Conservation (phyloP, 148 eudicot species). For the Rhododendron ovatum region DNA sequence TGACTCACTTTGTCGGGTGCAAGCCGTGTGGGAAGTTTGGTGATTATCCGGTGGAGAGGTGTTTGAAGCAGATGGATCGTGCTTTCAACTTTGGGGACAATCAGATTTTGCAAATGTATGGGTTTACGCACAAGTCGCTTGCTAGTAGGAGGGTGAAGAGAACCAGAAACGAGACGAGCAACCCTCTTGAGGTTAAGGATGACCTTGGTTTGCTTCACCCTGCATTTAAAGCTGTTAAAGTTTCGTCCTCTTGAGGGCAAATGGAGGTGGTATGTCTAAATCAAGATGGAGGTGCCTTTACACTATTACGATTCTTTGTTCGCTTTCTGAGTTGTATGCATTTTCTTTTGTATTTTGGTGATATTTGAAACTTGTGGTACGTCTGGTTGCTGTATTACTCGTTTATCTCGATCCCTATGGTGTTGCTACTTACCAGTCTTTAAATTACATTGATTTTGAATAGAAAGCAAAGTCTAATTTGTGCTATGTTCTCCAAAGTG, state of each 20-base stretch:
- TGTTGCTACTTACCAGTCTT: neutral
- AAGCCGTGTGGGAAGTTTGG: slow-evolving; percentile 67
- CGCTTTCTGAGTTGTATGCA: neutral
- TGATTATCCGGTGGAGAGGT: slow-evolving; percentile 68
- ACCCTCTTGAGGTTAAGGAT: slow-evolving; percentile 46
- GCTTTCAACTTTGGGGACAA: slow-evolving; percentile 78
- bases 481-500: neutral
- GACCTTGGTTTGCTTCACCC: slow-evolving; percentile 69
- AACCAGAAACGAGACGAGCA: slow-evolving; percentile 47
- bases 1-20: slow-evolving; percentile 85
- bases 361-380: slow-evolving; percentile 7
- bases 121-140: slow-evolving; percentile 54
- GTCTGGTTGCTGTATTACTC: slow-evolving; percentile 1
- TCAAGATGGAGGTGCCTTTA: neutral
- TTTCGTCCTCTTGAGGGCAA: slow-evolving; percentile 26
- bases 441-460: neutral
- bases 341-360: neutral
- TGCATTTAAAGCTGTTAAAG: slow-evolving; percentile 41
- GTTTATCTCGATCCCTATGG: neutral
- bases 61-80: slow-evolving; percentile 73
- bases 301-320: neutral
- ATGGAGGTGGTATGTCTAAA: neutral
- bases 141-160: slow-evolving; percentile 57
- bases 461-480: neutral
- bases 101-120: slow-evolving; percentile 68